Evolutionary conservation across 805 yeast genomes (phyloP).

Genomic region (Cyberlindnera maritima): DNA sequence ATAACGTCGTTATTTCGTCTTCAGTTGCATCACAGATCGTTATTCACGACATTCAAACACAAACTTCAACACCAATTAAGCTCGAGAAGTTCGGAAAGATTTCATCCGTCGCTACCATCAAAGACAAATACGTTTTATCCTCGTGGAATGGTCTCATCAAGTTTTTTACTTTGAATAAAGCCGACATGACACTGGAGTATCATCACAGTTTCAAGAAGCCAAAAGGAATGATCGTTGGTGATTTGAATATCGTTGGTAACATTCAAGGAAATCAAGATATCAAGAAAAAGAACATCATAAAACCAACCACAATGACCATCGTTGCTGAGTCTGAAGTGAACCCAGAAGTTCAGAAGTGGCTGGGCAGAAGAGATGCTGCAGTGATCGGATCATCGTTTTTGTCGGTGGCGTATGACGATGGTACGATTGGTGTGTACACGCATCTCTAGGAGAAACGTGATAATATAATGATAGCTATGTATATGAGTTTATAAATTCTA

Average conservation of each 20-base stretch:
- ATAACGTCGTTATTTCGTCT: constrained; percentile 37
- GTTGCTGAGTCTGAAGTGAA: background rate
- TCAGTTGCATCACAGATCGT: constrained; percentile 46
- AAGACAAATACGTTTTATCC: constrained; percentile 31
- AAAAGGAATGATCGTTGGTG: constrained; percentile 26
- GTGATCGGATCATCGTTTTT: constrained; percentile 29
- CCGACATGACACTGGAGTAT: constrained; percentile 15
- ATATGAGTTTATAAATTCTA: too few species aligned
- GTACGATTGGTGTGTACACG: constrained; percentile 43
- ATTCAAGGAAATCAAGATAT: constrained; percentile 29
- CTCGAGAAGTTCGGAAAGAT: constrained; percentile 37
- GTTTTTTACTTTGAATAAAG: constrained; percentile 28
- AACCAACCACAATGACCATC: constrained; percentile 30
- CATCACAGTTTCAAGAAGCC: constrained; percentile 24
- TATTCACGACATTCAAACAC: constrained; percentile 24
- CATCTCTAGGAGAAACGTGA: constrained; percentile 2
- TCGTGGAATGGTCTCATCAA: constrained; percentile 54
- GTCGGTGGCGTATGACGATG: constrained; percentile 55
- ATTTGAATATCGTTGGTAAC: constrained; percentile 27
- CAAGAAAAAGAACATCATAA: constrained; percentile 24
- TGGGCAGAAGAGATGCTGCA: constrained; percentile 25
- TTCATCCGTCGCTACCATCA: constrained; percentile 24
- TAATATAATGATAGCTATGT: background rate
- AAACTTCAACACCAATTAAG: constrained; percentile 4
- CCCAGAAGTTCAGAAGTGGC: background rate